A percentile compares a stretch with the other conserved stretches of the same genome.
Conservation (phyloP, 108 stramenopile genomes). For the Cyclostephanos invisitatus region DNA sequence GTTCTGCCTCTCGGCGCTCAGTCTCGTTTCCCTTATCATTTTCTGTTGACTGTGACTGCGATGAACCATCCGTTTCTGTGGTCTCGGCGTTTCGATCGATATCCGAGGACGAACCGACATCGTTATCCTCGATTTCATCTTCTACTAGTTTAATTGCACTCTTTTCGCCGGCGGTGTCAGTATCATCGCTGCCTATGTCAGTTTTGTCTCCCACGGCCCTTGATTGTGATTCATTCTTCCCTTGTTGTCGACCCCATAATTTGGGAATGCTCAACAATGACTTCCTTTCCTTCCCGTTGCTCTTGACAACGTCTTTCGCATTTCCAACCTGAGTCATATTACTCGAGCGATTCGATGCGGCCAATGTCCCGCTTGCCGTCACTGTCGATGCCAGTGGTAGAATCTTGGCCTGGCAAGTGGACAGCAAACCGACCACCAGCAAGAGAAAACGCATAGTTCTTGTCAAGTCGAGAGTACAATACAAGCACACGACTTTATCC, state of each 20-base stretch:
- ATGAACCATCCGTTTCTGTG: neutral
- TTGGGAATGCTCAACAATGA: constrained; percentile 4
- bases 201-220: neutral
- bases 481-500: no score
- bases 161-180: neutral
- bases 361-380: neutral
- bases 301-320: neutral
- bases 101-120: neutral
- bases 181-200: neutral
- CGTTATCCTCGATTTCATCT: neutral
- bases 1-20: neutral
- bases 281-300: neutral
- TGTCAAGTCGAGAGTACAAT: no score
- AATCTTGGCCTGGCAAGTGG: neutral
- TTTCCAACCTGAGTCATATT: no score
- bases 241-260: constrained; percentile 3
- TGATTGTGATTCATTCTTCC: neutral
- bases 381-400: neutral
- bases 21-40: neutral
- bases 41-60: neutral
- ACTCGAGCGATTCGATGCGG: neutral
- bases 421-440: neutral
- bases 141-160: neutral
- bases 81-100: neutral
- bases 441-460: neutral